Percentiles rank a stretch among this genome's conserved stretches.
phyloP scores from a whole-genome alignment of 2,329 filamentous ascomycete genomes.

The Aspergillus glaucus region DNA sequence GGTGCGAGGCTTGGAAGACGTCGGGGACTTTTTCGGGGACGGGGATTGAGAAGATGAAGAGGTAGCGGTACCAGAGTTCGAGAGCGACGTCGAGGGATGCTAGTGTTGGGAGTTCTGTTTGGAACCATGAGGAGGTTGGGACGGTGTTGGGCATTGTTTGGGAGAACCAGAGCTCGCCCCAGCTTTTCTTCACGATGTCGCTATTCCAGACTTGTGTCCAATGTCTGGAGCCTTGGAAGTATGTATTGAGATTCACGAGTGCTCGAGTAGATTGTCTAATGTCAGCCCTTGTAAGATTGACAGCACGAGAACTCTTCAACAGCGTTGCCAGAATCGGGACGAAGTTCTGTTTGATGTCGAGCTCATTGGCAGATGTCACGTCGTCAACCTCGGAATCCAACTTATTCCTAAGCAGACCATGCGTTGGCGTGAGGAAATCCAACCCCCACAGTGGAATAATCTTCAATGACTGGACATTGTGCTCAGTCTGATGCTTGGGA shows the following conservation, averaged over 20 bases:
- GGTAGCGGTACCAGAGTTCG: constrained; percentile 38
- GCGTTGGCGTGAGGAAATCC: constrained; percentile 47
- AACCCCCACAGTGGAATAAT: constrained; percentile 51
- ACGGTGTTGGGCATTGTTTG: constrained; percentile 38
- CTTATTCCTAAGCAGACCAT: constrained; percentile 50
- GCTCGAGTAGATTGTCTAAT: constrained; percentile 44
- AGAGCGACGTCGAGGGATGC: constrained; percentile 31
- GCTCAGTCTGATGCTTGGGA: constrained; percentile 51
- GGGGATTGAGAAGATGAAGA: constrained; percentile 53
- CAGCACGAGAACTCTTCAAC: constrained; percentile 46
- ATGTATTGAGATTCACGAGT: constrained; percentile 44
- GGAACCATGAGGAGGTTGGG: constrained; percentile 32
- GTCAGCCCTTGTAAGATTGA: constrained; percentile 37
- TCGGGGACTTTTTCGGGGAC: constrained; percentile 51
- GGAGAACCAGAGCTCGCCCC: constrained; percentile 44
- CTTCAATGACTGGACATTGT: constrained; percentile 50
- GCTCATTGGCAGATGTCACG: constrained; percentile 39
- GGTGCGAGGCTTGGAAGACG: constrained; percentile 60
- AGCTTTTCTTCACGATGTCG: constrained; percentile 39
- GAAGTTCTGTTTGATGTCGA: constrained; percentile 49
- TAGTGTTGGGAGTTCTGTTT: constrained; percentile 34
- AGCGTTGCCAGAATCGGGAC: constrained; percentile 47
- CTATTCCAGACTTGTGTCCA: constrained; percentile 46
- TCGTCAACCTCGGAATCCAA: constrained; percentile 48
- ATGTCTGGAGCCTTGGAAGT: constrained; percentile 45